A percentile compares a stretch with the other conserved stretches of the same genome.
phyloP scores from a whole-genome alignment of 306 rosid species.

The Glycine latifolia region DNA sequence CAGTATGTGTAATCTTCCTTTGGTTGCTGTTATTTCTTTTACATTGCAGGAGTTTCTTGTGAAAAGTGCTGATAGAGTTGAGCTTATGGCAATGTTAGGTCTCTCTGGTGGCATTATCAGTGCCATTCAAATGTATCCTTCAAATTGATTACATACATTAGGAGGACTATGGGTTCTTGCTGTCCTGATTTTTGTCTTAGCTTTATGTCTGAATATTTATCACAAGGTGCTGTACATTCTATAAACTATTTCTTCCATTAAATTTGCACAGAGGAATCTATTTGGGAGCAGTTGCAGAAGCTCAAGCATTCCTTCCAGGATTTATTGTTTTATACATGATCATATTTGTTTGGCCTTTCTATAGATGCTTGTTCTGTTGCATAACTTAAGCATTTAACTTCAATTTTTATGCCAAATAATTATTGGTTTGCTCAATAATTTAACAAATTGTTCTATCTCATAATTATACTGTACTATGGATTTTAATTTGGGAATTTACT shows the following conservation, averaged over 20 bases:
- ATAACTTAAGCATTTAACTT: constrained; percentile 1
- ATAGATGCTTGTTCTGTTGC: constrained; percentile 21
- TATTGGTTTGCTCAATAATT: constrained; percentile 20
- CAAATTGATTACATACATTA: constrained; percentile 16
- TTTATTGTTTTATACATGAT: not conserved
- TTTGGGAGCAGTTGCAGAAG: constrained; percentile 5
- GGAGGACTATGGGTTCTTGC: constrained; percentile 26
- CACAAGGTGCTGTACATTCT: constrained; percentile 25
- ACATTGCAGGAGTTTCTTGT: constrained; percentile 82
- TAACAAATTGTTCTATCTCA: not conserved
- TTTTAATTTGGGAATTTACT: constrained; percentile 33
- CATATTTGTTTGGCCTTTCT: constrained; percentile 10
- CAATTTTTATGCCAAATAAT: constrained; percentile 18
- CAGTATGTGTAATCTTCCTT: constrained; percentile 13
- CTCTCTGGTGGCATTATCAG: constrained; percentile 80
- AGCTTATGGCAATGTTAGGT: constrained; percentile 90
- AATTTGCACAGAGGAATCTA: constrained; percentile 22
- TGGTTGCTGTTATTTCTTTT: constrained; percentile 30
- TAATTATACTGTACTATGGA: constrained; percentile 20
- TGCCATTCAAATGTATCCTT: constrained; percentile 98
- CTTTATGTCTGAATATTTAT: not conserved
- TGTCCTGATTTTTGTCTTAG: not conserved
- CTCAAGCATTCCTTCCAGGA: not conserved
- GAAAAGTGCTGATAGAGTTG: constrained; percentile 87
- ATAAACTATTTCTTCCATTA: constrained; percentile 13